Percentiles rank a stretch among this genome's conserved stretches.
Evolutionary conservation across 78 protist species (phyloP).

Genomic region (Tieghemostelium lacteum): DNA sequence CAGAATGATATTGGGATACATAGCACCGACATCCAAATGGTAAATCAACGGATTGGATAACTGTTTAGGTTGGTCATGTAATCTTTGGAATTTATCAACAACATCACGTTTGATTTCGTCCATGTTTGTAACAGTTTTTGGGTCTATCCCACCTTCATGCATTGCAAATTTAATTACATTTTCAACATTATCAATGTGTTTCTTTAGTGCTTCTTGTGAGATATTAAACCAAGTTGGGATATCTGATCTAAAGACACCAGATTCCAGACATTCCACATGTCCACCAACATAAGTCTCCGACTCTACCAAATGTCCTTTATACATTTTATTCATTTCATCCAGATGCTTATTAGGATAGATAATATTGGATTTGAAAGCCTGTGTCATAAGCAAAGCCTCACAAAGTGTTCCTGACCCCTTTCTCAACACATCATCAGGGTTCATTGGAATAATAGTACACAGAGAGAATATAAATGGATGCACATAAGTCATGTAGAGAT

Average conservation of each 20-base stretch:
- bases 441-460: constrained; percentile 98
- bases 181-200: constrained; percentile 81
- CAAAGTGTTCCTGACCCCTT: constrained; percentile 99
- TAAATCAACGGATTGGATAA: constrained; percentile 93
- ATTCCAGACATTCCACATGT: constrained; percentile 97
- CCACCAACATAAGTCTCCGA: constrained; percentile 99
- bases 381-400: constrained; percentile 96
- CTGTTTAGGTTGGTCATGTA: constrained; percentile 86
- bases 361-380: constrained; percentile 89
- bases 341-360: constrained; percentile 97
- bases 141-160: constrained; percentile 39
- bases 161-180: constrained; percentile 77
- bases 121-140: constrained; percentile 65
- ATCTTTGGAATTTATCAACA: constrained; percentile 34
- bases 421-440: constrained; percentile 97
- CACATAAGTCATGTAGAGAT: constrained; percentile 97
- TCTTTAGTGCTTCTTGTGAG: constrained; percentile 64
- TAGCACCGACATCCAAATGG: constrained; percentile 99
- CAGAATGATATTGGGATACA: constrained; percentile 99
- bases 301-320: constrained; percentile 95
- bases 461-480: constrained; percentile 99
- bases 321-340: constrained; percentile 23
- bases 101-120: constrained; percentile 84
- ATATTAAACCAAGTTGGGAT: constrained; percentile 84
- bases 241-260: constrained; percentile 97